Evolutionary conservation across 1,284 basidiomycete genomes (phyloP).

Genomic region (Ustilago xerochloae): DNA sequence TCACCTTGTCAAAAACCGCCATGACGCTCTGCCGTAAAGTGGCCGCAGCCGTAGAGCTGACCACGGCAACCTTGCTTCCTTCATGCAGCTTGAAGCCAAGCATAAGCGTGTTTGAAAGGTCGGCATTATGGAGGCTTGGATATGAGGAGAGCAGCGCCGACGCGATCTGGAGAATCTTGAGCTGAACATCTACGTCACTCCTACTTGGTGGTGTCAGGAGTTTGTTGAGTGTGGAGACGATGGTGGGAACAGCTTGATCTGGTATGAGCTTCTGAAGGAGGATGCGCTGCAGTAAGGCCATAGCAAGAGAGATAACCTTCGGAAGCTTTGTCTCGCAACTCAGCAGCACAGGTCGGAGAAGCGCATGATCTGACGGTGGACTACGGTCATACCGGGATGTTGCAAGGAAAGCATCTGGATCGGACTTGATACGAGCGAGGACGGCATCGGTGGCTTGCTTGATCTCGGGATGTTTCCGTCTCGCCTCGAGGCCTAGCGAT

Average conservation of each 20-base stretch:
- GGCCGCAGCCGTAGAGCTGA: conserved; percentile 95
- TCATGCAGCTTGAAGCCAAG: conserved; percentile 95
- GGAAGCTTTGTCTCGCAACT: conserved; percentile 91
- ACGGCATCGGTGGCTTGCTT: conserved; percentile 55
- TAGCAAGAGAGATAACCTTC: conserved; percentile 90
- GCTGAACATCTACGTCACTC: conserved; percentile 65
- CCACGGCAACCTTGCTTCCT: conserved; percentile 86
- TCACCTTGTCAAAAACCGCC: conserved; percentile 96
- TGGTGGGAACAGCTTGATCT: conserved; percentile 27
- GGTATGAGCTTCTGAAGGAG: conserved; percentile 81
- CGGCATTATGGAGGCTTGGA: conserved; percentile 53
- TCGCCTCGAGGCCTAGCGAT: conserved; percentile 61
- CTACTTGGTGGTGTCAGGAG: conserved; percentile 52
- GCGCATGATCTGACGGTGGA: conserved; percentile 72
- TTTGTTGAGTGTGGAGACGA: conserved; percentile 52
- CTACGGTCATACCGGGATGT: conserved; percentile 16
- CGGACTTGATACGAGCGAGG: conserved; percentile 47
- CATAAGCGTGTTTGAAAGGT: conserved; percentile 74
- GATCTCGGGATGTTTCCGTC: conserved; percentile 65
- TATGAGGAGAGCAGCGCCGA: conserved; percentile 61
- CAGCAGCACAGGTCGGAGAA: conserved; percentile 90
- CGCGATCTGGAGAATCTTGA: conserved; percentile 65
- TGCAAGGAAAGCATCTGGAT: conserved; percentile 47
- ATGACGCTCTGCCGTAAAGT: conserved; percentile 95
- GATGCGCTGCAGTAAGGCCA: conserved; percentile 89